Evolutionary conservation across 805 yeast species (phyloP).

Genomic region (Kazachstania africana): DNA sequence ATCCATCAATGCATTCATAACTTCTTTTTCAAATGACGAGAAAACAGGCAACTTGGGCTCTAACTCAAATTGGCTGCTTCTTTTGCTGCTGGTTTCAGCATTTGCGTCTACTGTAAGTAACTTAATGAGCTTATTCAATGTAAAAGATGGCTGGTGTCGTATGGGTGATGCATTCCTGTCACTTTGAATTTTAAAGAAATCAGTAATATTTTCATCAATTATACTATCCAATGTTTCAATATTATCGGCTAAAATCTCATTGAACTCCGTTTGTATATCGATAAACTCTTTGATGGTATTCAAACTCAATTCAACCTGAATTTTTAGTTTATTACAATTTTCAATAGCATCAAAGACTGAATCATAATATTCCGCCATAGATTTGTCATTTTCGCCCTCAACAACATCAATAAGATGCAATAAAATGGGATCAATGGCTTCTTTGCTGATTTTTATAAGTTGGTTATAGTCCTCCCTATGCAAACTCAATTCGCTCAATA

Average conservation of each 20-base stretch:
- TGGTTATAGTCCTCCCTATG: no score
- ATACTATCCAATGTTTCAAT: conserved; percentile 33
- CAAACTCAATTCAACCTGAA: conserved; percentile 19
- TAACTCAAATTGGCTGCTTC: conserved; percentile 1
- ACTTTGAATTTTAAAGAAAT: conserved; percentile 29
- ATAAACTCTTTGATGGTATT: conserved; percentile 24
- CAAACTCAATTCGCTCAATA: no score
- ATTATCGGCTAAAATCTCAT: conserved; percentile 32
- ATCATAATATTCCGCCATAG: no score
- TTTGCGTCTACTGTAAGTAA: conserved; percentile 19
- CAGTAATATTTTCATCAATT: conserved; percentile 27
- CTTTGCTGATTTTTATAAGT: no score
- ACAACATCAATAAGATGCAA: conserved; percentile 27
- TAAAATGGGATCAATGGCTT: no score
- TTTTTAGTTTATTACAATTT: conserved; percentile 23
- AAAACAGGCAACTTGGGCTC: conserved; percentile 31
- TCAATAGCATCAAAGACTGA: conserved; percentile 24
- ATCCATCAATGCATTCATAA: conserved; percentile 32
- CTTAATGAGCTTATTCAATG: conserved; percentile 25
- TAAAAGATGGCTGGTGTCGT: conserved; percentile 29
- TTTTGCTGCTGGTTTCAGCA: background rate
- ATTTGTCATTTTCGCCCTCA: no score
- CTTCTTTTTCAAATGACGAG: conserved; percentile 27
- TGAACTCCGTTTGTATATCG: conserved; percentile 32
- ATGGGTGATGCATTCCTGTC: conserved; percentile 31